Evolutionary conservation across 1,284 basidiomycete species (phyloP), one percentile per base, ranked within the genome.

Genomic region (Grifola frondosa): DNA sequence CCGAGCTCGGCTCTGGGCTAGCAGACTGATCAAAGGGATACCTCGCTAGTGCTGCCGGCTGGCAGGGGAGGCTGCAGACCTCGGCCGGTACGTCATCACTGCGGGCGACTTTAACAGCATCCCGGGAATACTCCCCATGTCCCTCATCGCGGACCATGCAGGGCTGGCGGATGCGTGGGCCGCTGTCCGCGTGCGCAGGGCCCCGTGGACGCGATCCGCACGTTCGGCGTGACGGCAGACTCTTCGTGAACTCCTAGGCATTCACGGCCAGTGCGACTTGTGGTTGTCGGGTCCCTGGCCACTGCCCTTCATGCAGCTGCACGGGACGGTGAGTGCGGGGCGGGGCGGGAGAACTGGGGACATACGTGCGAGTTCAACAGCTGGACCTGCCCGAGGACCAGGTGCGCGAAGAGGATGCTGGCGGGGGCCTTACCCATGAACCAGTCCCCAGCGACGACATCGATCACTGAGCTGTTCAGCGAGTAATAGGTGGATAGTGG

Each of bases 101-200:
- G 93, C 97, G 19, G 97, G 97, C 30, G 97, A 99, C 69, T 91
- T 95, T 67, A 99, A 99, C 67, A 92, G 90, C 44, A 86, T 91
- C 37, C 94, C 96, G 1, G 77, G 76, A 25, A 88, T 90, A 4
- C 74, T 97, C 24, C 85, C 91, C 16, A 92, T 97, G 71, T 77
- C 78, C n/a, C 69, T 99, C 57, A 75, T 99, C 52, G 78, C 78
- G 25, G 80, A 86, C 45, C 83, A 93, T 61, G 86, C 86, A 9
- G 73, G 71, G 30, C 74, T 97, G 32, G 68, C 65, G 16, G 94
- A 97, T 62, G 79, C 90, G 0, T 97, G 89, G 86, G 66, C 71
- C 25, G 42, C 64, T 55, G 53, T 65, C 50, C 56, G 61, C 57
- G 68, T 55, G 64, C 70, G 56, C 52, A 59, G 40, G n/a, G n/a